These are phyloP conservation scores for Ophiocordyceps polyrhachis-furcata DNA, from an alignment of 2,329 filamentous ascomycete species.

Conservation along the genomic window DNA sequence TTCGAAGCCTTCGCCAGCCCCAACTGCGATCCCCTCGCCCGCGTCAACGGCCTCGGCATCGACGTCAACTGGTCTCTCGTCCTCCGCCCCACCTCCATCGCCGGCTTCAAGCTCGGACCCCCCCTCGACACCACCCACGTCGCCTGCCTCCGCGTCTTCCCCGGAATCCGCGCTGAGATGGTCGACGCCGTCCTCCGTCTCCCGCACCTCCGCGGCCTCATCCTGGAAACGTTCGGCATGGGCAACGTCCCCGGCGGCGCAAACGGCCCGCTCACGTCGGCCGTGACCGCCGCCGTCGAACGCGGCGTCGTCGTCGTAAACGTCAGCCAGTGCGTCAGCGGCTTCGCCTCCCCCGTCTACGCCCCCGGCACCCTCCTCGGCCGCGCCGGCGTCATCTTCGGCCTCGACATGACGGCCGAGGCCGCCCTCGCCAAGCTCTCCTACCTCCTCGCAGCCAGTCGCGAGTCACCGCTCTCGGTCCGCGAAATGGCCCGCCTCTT, in stretches of 20 bases:
- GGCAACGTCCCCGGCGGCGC: constrained; percentile 75
- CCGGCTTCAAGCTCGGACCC: constrained; percentile 55
- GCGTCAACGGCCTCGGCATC: constrained; percentile 62
- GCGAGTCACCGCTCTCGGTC: constrained; percentile 27
- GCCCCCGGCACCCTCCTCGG: constrained; percentile 61
- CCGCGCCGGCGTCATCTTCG: constrained; percentile 71
- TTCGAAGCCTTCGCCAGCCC: constrained; percentile 80
- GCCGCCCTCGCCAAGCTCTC: constrained; percentile 81
- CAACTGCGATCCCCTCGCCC: constrained; percentile 68
- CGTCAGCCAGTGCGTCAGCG: constrained; percentile 71
- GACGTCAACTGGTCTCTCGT: constrained; percentile 68
- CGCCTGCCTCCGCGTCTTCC: constrained; percentile 76
- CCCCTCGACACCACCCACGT: constrained; percentile 76
- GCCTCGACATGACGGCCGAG: constrained; percentile 76
- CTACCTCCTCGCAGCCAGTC: constrained; percentile 55
- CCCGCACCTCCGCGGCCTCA: constrained; percentile 59
- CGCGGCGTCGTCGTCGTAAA: constrained; percentile 77
- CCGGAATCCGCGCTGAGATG: constrained; percentile 87
- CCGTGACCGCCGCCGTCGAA: constrained; percentile 58
- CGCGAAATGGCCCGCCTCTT: constrained; percentile 52
- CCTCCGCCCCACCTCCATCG: constrained; percentile 52
- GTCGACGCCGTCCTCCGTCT: constrained; percentile 65
- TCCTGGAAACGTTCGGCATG: constrained; percentile 84
- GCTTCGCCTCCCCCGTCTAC: constrained; percentile 62
- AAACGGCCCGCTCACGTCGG: constrained; percentile 60